Evolutionary conservation across 1,284 basidiomycete genomes (phyloP).

Genomic region (Ceratobasidium sp.): DNA sequence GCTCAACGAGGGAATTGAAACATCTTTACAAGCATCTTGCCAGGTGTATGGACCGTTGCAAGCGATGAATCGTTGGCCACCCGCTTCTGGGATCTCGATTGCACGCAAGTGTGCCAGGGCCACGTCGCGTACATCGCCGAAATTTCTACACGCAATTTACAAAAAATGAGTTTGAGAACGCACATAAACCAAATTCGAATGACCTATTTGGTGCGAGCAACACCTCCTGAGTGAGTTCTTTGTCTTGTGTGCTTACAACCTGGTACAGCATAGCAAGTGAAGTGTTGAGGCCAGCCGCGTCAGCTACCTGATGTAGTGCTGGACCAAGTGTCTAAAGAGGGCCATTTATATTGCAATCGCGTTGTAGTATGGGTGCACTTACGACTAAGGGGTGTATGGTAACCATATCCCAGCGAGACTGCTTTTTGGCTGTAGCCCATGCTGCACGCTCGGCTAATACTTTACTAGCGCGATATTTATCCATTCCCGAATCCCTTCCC

Average conservation of each 20-base stretch:
- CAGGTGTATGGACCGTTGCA: slow-evolving; percentile 47
- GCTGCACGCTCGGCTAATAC: slow-evolving; percentile 70
- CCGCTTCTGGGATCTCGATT: slow-evolving; percentile 60
- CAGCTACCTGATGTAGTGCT: slow-evolving; percentile 37
- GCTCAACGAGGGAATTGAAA: neutral
- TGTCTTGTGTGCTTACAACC: neutral
- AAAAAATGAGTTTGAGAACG: neutral
- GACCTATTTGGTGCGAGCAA: slow-evolving; percentile 26
- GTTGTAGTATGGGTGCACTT: slow-evolving; percentile 40
- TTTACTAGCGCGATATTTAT: slow-evolving; percentile 68
- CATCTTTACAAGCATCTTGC: slow-evolving; percentile 18
- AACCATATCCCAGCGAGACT: slow-evolving; percentile 53
- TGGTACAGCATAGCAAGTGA: slow-evolving; percentile 23
- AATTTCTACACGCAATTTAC: slow-evolving; percentile 3
- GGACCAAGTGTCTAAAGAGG: slow-evolving; percentile 50
- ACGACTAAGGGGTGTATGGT: slow-evolving; percentile 46
- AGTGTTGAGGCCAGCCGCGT: slow-evolving; percentile 21
- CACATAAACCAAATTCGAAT: no score
- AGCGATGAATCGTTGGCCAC: slow-evolving; percentile 64
- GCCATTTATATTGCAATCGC: neutral
- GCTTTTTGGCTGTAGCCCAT: slow-evolving; percentile 64
- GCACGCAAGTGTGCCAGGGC: slow-evolving; percentile 64
- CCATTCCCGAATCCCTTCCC: slow-evolving; percentile 55
- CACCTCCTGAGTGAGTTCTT: slow-evolving; percentile 7
- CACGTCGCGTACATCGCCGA: slow-evolving; percentile 68